Evolutionary conservation across 2,329 filamentous ascomycete species (phyloP).

Genomic region (Microascus cirrosus): DNA sequence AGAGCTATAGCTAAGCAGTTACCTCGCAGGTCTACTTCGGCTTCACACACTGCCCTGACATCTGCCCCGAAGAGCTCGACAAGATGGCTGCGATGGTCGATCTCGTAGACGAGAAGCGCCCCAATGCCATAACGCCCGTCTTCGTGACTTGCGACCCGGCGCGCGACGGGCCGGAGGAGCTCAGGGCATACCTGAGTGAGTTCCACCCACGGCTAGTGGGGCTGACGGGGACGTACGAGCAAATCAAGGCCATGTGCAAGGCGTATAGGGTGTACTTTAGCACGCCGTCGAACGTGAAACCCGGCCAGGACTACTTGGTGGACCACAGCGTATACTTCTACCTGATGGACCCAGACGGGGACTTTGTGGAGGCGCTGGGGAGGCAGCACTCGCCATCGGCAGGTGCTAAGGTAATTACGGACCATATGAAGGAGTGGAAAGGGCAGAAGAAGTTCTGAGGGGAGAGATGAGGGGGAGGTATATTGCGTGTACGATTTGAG

Average conservation of each 20-base stretch:
- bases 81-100: constrained; percentile 98
- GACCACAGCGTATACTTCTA: constrained; percentile 99
- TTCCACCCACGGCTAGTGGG: constrained; percentile 84
- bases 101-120: constrained; percentile 41
- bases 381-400: constrained; percentile 86
- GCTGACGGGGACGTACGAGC: constrained; percentile 84
- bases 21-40: constrained; percentile 77
- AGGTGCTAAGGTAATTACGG: constrained; percentile 71
- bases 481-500: neutral
- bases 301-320: constrained; percentile 92
- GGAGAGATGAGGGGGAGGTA: neutral
- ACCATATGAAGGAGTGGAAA: constrained; percentile 64
- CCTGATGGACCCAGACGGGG: constrained; percentile 94
- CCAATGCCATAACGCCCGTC: constrained; percentile 56
- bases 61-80: constrained; percentile 97
- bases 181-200: constrained; percentile 78
- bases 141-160: constrained; percentile 96
- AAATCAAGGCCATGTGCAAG: constrained; percentile 92
- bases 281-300: constrained; percentile 78
- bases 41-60: constrained; percentile 96
- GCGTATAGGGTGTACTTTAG: constrained; percentile 95
- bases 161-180: constrained; percentile 73
- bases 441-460: constrained; percentile 13
- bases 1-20: neutral
- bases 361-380: constrained; percentile 95